Conservation (phyloP, 2,329 filamentous ascomycete genomes). For the Cladobotryum protrusum region DNA sequence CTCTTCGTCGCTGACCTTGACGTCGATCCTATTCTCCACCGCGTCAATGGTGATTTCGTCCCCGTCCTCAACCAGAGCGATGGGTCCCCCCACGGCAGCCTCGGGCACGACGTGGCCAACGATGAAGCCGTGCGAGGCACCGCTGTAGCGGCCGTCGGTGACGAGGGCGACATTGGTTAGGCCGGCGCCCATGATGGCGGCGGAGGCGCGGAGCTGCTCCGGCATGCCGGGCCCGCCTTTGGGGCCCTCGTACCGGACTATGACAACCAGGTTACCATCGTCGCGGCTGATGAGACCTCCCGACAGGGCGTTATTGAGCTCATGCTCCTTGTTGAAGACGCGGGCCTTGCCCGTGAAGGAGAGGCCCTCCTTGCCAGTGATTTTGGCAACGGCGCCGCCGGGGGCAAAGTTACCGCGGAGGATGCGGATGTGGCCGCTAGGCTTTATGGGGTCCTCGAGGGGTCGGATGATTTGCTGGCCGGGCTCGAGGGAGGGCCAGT, state of each 20-base stretch:
- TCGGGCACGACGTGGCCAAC: constrained; percentile 91
- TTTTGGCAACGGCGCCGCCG: constrained; percentile 86
- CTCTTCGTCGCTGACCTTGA: constrained; percentile 62
- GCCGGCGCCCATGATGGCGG: constrained; percentile 87
- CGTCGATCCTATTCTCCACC: constrained; percentile 66
- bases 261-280: constrained; percentile 74
- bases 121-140: constrained; percentile 86
- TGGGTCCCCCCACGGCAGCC: constrained; percentile 80
- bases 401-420: constrained; percentile 83
- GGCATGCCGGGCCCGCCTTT: constrained; percentile 95
- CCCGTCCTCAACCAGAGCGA: constrained; percentile 73
- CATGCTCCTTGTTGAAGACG: constrained; percentile 81
- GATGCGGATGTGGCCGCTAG: constrained; percentile 81
- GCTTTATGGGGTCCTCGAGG: constrained; percentile 66
- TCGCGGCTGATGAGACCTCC: constrained; percentile 48
- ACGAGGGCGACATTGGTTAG: constrained; percentile 84
- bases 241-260: constrained; percentile 90
- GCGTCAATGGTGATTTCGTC: constrained; percentile 85
- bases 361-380: constrained; percentile 90
- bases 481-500: constrained; percentile 69
- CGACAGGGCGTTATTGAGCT: constrained; percentile 71
- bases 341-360: constrained; percentile 72
- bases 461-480: constrained; percentile 84
- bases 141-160: constrained; percentile 85
- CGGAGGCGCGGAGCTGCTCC: constrained; percentile 82